A percentile compares a stretch with the other conserved stretches of the same genome.
Conservation (phyloP, 1,284 basidiomycete species). For the Flammula alnicola region DNA sequence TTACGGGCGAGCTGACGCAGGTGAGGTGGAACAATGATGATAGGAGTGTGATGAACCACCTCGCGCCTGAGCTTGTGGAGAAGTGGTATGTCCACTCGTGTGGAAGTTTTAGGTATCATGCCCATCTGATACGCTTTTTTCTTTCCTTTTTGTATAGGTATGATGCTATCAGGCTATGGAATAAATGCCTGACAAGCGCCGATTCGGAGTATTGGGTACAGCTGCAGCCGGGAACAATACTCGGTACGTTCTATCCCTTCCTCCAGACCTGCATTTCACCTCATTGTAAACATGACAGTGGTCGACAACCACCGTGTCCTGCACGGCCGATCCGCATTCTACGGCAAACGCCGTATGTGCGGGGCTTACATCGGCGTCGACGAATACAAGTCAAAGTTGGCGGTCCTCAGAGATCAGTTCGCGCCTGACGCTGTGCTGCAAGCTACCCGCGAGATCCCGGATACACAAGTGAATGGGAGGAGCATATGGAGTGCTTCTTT, state of each 20-base stretch:
- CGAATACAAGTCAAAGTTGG: conserved; percentile 82
- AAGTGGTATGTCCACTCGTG: conserved; percentile 56
- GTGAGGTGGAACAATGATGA: conserved; percentile 98
- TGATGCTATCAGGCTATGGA: conserved; percentile 80
- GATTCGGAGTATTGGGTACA: conserved; percentile 94
- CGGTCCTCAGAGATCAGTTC: conserved; percentile 67
- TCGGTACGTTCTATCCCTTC: conserved; percentile 62
- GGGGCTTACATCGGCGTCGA: conserved; percentile 95
- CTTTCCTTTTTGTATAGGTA: conserved; percentile 79
- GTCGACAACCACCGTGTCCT: conserved; percentile 95
- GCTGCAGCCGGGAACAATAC: conserved; percentile 82
- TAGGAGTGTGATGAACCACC: conserved; percentile 74
- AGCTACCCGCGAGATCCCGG: conserved; percentile 25
- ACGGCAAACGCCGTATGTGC: conserved; percentile 89
- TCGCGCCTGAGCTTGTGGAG: conserved; percentile 66
- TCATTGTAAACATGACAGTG: conserved; percentile 49
- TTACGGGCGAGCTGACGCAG: conserved; percentile 69
- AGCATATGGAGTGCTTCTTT: conserved; percentile 47
- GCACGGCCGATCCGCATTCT: conserved; percentile 90
- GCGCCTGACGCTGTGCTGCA: conserved; percentile 32
- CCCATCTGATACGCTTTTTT: conserved; percentile 10
- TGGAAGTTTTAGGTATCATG: neutral
- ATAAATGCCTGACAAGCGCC: conserved; percentile 73
- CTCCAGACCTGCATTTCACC: neutral
- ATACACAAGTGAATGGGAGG: conserved; percentile 33